Base-by-base conservation (phyloP, 202 grass and related monocot genomes). In the Panicum hallii region DNA sequence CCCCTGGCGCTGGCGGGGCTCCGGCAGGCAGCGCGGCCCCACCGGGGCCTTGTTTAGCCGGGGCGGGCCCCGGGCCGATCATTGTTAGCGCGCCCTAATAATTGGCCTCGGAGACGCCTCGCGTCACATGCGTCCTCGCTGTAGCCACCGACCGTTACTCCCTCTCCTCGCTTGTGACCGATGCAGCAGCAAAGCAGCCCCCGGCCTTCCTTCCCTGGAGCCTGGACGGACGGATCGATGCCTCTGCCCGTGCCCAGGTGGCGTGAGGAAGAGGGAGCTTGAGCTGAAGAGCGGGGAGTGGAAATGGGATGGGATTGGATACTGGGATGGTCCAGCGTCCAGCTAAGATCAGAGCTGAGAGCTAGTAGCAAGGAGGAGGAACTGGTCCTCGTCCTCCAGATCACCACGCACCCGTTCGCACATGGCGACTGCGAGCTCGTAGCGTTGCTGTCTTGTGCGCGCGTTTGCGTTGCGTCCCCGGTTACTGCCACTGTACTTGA, bases 41-140 rank as follows among this genome's bases (percentile, higher is more conserved):
- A 36, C 45, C 55, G 45, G 11, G 34, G n/a, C n/a, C 71, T 78
- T 78, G 73, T 83, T 78, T 88, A 77, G 34, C 11, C 42, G 30
- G 22, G 14, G 7, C 0, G 32, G 34, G 66, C 66, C 5, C 13
- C 20, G 57, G 20, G 34, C 44, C 5, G 28, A 13, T 52, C 6
- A 26, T 22, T 41, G 32, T 49, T 15, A 73, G 19, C 41, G 71
- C 63, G 55, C 32, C 0, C 74, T 83, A 78, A 72, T 83, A 14
- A 83, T 82, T 62, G 23, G 20, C 20, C 13, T 23, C 40, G 52
- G 50, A 55, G 20, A 30, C n/a, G 32, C 22, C 81, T 77, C 73
- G 2, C 75, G 67, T 65, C 81, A 88, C 81, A 88, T 89, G 87
- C 87, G 15, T 70, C 63, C 83, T 46, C n/a, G 86, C 81, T 78